phyloP scores from a whole-genome alignment of 305 asterid species.

The Fraxinus paxiana region DNA sequence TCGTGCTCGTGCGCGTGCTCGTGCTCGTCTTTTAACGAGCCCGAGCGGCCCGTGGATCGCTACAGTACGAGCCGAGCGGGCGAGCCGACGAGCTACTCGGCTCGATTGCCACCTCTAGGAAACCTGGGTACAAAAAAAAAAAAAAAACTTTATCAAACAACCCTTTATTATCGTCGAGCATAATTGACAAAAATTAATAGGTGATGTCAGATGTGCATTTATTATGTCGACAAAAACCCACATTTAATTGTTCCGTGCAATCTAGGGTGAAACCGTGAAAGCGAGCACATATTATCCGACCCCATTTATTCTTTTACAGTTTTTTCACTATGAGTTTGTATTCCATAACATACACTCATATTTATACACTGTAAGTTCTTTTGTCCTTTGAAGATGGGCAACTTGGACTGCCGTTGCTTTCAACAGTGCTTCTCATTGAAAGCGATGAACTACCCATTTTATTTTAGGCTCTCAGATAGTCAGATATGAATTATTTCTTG shows the following conservation, averaged over 20 bases:
- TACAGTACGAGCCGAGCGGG: too few relatives aligned
- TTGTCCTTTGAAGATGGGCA: neutral
- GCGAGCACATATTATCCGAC: neutral
- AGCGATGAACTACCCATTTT: slow-evolving; percentile 20
- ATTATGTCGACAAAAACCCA: neutral
- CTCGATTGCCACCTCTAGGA: too few relatives aligned
- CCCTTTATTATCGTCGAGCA: neutral
- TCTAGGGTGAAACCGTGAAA: neutral
- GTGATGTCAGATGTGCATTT: neutral
- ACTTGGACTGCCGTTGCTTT: neutral
- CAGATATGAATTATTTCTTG: slow-evolving; percentile 8
- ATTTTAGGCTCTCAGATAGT: slow-evolving; percentile 2
- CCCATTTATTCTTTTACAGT: neutral
- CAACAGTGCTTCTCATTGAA: slow-evolving; percentile 11
- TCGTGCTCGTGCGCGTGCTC: too few relatives aligned
- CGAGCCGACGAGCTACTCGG: too few relatives aligned
- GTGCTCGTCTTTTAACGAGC: too few relatives aligned
- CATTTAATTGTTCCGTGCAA: neutral
- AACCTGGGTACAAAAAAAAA: too few relatives aligned
- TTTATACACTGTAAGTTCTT: neutral
- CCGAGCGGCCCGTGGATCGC: too few relatives aligned
- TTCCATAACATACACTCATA: neutral
- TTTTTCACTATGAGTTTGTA: neutral
- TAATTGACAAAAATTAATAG: neutral
- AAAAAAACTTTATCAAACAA: neutral